Percentiles rank a stretch among this genome's conserved stretches.
phyloP scores from a whole-genome alignment of 2,329 filamentous ascomycete species.

The Colletotrichum australisinense region DNA sequence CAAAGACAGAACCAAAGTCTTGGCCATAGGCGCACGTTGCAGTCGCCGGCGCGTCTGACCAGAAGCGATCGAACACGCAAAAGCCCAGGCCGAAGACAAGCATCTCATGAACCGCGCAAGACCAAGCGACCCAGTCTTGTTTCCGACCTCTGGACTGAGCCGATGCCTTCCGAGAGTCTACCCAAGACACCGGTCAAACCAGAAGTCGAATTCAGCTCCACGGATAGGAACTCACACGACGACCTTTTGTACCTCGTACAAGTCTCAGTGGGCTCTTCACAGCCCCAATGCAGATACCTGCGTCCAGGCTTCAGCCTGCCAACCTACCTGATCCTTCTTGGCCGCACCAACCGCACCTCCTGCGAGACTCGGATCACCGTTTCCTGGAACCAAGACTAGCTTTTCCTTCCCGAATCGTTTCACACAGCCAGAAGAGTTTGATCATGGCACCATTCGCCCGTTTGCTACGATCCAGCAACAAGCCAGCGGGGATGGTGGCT shows the following conservation, averaged over 20 bases:
- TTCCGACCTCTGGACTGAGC: slow-evolving; percentile 65
- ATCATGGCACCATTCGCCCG: slow-evolving; percentile 58
- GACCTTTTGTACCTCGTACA: slow-evolving; percentile 53
- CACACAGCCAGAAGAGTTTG: slow-evolving; percentile 58
- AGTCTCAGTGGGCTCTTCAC: slow-evolving; percentile 55
- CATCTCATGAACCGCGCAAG: slow-evolving; percentile 57
- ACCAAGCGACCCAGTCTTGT: slow-evolving; percentile 65
- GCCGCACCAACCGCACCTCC: slow-evolving; percentile 50
- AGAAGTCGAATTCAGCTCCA: slow-evolving; percentile 49
- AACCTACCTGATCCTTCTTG: slow-evolving; percentile 9
- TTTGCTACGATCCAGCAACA: slow-evolving; percentile 69
- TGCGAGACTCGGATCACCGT: slow-evolving; percentile 69
- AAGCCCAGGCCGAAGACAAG: slow-evolving; percentile 66
- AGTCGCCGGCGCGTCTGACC: slow-evolving; percentile 64
- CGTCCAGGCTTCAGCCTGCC: slow-evolving; percentile 1
- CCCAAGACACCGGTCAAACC: slow-evolving; percentile 37
- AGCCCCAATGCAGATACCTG: slow-evolving; percentile 24
- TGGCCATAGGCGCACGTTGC: slow-evolving; percentile 60
- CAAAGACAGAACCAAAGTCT: slow-evolving; percentile 60
- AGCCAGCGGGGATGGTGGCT: slow-evolving; percentile 45
- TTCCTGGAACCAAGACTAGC: slow-evolving; percentile 61
- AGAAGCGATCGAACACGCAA: slow-evolving; percentile 64
- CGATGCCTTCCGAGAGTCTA: slow-evolving; percentile 43
- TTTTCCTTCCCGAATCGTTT: slow-evolving; percentile 71
- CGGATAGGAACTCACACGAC: slow-evolving; percentile 46